phyloP scores from a whole-genome alignment of 2,329 filamentous ascomycete genomes.

The Teratosphaeria pseudoeucalypti region DNA sequence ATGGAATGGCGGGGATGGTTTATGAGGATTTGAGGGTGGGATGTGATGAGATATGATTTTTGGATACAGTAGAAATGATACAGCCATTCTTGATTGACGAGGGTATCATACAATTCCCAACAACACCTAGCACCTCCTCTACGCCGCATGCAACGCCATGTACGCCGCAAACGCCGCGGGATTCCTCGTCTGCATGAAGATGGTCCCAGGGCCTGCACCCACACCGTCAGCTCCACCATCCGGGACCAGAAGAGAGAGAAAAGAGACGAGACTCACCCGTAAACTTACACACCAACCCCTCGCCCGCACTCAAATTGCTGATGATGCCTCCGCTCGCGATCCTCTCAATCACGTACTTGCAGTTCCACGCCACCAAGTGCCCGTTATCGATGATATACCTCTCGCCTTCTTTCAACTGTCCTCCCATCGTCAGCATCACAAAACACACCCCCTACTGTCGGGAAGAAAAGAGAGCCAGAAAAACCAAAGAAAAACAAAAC shows the following conservation, averaged over 20 bases:
- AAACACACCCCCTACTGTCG: background rate
- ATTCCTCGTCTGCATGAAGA: conserved; percentile 3
- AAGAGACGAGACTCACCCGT: background rate
- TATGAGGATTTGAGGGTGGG: too few relatives aligned
- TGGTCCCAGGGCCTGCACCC: background rate
- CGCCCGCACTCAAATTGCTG: conserved; percentile 61
- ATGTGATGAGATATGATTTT: too few relatives aligned
- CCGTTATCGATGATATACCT: conserved; percentile 55
- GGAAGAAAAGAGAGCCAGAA: background rate
- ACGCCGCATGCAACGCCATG: conserved; percentile 31
- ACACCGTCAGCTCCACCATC: background rate
- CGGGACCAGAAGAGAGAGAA: background rate
- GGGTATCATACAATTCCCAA: background rate
- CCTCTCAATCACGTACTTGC: conserved; percentile 82
- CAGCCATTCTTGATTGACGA: background rate
- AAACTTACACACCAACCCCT: conserved; percentile 58
- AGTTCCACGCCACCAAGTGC: conserved; percentile 93
- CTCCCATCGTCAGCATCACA: background rate
- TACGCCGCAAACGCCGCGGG: conserved; percentile 50
- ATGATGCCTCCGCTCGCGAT: conserved; percentile 85
- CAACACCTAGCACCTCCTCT: too few relatives aligned
- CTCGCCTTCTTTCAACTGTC: conserved; percentile 52
- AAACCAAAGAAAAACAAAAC: conserved; percentile 25
- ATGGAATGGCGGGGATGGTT: too few relatives aligned
- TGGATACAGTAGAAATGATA: too few relatives aligned